Conservation (phyloP, 2,329 filamentous ascomycete genomes). For the Leptoxyphium fumago region DNA sequence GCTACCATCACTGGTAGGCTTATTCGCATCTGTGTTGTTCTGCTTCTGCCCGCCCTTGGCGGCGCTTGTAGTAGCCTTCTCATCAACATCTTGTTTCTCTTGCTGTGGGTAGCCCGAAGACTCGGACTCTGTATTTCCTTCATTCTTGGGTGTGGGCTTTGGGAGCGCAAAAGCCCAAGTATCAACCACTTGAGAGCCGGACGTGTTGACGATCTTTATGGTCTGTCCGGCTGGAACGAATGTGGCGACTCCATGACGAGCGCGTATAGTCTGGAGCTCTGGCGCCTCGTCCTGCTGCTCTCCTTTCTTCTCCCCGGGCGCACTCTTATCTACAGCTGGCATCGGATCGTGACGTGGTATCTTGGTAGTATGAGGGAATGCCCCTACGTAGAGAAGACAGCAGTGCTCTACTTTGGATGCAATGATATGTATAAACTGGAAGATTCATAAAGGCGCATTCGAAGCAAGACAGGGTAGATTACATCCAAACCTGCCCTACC, state of each 20-base stretch:
- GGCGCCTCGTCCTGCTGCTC: neutral
- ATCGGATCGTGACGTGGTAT: neutral
- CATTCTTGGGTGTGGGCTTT: conserved; percentile 27
- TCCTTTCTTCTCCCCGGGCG: neutral
- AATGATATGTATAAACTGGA: neutral
- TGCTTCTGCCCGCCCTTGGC: conserved; percentile 7
- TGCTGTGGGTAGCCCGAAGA: conserved; percentile 8
- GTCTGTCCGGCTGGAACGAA: conserved; percentile 34
- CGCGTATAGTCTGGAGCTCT: conserved; percentile 29
- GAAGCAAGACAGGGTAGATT: neutral
- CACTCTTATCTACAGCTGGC: neutral
- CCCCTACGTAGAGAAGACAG: neutral
- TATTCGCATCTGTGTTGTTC: conserved; percentile 10
- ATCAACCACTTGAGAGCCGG: conserved; percentile 35
- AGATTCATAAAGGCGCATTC: neutral
- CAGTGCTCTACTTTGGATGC: neutral
- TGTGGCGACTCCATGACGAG: conserved; percentile 35
- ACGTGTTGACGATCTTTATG: conserved; percentile 37
- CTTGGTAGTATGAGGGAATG: neutral
- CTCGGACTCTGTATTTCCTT: conserved; percentile 9
- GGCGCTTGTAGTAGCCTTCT: conserved; percentile 9
- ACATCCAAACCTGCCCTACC: neutral
- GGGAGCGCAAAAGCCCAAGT: conserved; percentile 35
- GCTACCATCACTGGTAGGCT: conserved; percentile 5
- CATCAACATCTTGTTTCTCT: conserved; percentile 6